Base-by-base conservation (phyloP, 306 rosid genomes). In the Alnus rubra region DNA sequence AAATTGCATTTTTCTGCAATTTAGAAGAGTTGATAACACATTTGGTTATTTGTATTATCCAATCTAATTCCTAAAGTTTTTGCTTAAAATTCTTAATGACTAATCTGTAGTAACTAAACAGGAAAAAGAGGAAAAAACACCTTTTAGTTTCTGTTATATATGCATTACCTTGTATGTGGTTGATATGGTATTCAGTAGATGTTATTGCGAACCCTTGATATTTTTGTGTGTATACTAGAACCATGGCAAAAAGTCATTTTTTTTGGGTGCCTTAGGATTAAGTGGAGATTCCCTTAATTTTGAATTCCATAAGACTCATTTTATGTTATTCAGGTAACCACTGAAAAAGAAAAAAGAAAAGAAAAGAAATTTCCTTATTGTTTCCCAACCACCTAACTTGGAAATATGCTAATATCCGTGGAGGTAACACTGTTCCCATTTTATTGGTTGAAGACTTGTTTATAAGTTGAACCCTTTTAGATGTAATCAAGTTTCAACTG, bases 21-120 rank as follows among this genome's bases (percentile, higher is more conserved):
- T 42, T 58, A 10, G 48, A 49, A 74, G 30, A 30, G 55, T 19
- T 19, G 55, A 39, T 15, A 63, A 35, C 18, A 63, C 44, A 33
- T 63, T 35, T 14, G 42, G 8, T n/a, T 37, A 55, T 48, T 45
- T 70, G 39, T 18, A 37, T 52, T 39, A 69, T 39, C 15, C 42
- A 30, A 49, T 71, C 16, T n/a, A 2, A n/a, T 13, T 28, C 19
- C 19, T 71, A 15, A 33, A 9, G 19, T 49, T 60, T 74, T 49
- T 78, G 79, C 74, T 71, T 71, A 35, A 64, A 53, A 33, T 33
- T 37, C 59, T 35, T 4, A 9, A 48, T 68, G 23, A 44, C 47
- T 35, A 47, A 14, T 60, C 49, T 47, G 35, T 19, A 28, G 13
- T 15, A 50, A 13, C 15, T 31, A 4, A 11, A 3, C 44, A 31